Base-by-base conservation (phyloP, 768 basidiomycete genomes). In the Suillus occidentalis region DNA sequence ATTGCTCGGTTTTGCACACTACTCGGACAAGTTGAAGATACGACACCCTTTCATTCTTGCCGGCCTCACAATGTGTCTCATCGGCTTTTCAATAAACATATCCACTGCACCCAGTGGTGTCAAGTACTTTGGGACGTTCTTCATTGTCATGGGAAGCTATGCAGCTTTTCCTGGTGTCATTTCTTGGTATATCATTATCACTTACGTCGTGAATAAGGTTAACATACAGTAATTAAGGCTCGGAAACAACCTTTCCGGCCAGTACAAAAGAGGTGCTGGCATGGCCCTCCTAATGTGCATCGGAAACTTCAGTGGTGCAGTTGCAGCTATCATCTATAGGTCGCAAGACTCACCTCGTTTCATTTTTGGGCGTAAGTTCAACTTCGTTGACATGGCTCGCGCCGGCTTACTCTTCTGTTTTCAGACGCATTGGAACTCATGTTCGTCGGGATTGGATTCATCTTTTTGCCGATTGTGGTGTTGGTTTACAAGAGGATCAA, bases 91-190 rank as follows among this genome's bases (percentile, higher is more conserved):
- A 0, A 87, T 89, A 73, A 87, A 89, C 69, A 85, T 89, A 55
- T 84, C 86, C 2, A 70, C 81, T 37, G 84, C 76, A 80, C 0
- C 72, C 69, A 70, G 72, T 63, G 86, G 87, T 1, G 86, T 80
- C 22, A 89, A 90, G 73, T 90, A 90, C 72, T 87, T 88, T 65
- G 89, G 88, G 3, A 89, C 86, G 0, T 90, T 87, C 79, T 82
- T 89, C 63, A 81, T 83, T 31, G 88, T 90, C 8, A 79, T 80
- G 0, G 90, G 90, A n/a, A 80, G 81, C 47, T 90, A 88, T 66
- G 81, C 86, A 2, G 77, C 81, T 0, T 81, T 87, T 67, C 88
- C 90, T 14, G 88, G 85, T 12, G 72, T 87, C 1, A 77, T 89
- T 14, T 80, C 86, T 25, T 91, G 89, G 89, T 89, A 55, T 14